A percentile compares a stretch with the other conserved stretches of the same genome.
These are phyloP conservation scores for Phaeosphaeria sp. DNA, from an alignment of 2,329 filamentous ascomycete genomes.

Conservation along the genomic window DNA sequence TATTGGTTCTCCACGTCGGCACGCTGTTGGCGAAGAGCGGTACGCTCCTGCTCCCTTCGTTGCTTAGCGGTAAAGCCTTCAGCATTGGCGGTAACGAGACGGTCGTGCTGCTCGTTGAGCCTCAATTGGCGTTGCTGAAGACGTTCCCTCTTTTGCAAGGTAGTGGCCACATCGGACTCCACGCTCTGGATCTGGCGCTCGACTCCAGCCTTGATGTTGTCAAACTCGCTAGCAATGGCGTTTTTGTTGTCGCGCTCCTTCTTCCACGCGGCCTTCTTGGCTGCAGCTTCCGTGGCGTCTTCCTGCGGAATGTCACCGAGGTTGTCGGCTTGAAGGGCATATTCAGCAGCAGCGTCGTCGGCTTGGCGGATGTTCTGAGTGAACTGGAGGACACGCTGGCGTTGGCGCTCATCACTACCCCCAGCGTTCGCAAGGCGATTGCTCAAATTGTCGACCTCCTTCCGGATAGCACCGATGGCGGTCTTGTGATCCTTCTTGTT, in stretches of 20 bases:
- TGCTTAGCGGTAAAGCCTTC: conserved; percentile 69
- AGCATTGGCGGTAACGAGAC: conserved; percentile 72
- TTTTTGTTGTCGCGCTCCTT: conserved; percentile 60
- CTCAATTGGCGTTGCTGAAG: conserved; percentile 74
- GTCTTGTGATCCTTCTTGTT: conserved; percentile 78
- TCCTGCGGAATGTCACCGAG: conserved; percentile 70
- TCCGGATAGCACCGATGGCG: conserved; percentile 70
- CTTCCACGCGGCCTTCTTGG: conserved; percentile 65
- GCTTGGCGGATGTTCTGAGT: conserved; percentile 75
- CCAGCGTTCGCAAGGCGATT: conserved; percentile 71
- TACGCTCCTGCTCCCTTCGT: conserved; percentile 50
- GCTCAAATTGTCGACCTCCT: conserved; percentile 75
- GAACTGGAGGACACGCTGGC: conserved; percentile 77
- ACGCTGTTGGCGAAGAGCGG: conserved; percentile 45
- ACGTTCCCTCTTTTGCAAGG: conserved; percentile 75
- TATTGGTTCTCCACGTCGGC: conserved; percentile 47
- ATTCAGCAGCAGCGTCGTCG: conserved; percentile 65
- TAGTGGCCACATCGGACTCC: conserved; percentile 68
- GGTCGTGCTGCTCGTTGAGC: conserved; percentile 74
- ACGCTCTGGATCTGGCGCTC: conserved; percentile 69
- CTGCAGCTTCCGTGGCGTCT: conserved; percentile 64
- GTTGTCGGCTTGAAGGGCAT: conserved; percentile 68
- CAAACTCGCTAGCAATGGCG: conserved; percentile 62
- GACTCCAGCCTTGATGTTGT: conserved; percentile 66
- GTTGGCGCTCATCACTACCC: conserved; percentile 76